Conservation (phyloP, 1,284 basidiomycete genomes). For the Cronartium quercuum region DNA sequence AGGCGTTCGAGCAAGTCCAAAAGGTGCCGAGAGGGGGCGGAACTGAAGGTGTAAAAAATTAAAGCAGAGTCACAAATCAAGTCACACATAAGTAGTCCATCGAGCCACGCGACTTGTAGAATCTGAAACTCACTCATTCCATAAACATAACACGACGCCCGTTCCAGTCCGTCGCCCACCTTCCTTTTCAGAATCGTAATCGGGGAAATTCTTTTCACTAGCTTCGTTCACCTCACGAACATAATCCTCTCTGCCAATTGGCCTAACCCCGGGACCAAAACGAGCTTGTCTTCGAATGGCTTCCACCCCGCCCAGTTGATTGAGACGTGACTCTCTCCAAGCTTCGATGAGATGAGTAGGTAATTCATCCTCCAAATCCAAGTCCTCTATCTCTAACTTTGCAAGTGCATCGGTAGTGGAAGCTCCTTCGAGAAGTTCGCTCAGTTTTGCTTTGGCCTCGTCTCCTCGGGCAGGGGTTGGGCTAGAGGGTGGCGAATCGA, state of each 20-base stretch:
- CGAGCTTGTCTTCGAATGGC: neutral
- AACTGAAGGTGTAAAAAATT: neutral
- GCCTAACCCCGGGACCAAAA: constrained; percentile 19
- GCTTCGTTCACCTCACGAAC: constrained; percentile 24
- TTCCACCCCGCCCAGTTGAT: neutral
- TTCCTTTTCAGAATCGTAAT: neutral
- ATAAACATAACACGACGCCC: constrained; percentile 25
- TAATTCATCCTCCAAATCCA: constrained; percentile 20
- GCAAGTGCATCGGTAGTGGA: neutral
- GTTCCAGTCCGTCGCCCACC: neutral
- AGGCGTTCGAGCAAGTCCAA: constrained; percentile 5
- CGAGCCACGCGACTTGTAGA: neutral
- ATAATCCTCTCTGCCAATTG: constrained; percentile 29
- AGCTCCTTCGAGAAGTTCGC: neutral
- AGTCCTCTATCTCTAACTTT: constrained; percentile 2
- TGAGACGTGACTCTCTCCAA: constrained; percentile 6
- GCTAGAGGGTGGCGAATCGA: constrained; percentile 9
- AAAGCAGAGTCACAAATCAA: neutral
- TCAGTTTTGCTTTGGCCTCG: neutral
- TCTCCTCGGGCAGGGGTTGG: neutral
- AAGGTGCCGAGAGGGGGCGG: constrained; percentile 16
- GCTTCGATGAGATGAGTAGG: constrained; percentile 20
- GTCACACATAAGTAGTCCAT: neutral
- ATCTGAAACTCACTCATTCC: constrained; percentile 11
- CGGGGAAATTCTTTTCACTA: constrained; percentile 12